A percentile compares a stretch with the other conserved stretches of the same genome.
Conservation (phyloP, 2,329 filamentous ascomycete genomes). For the Aureobasidium namibiae region DNA sequence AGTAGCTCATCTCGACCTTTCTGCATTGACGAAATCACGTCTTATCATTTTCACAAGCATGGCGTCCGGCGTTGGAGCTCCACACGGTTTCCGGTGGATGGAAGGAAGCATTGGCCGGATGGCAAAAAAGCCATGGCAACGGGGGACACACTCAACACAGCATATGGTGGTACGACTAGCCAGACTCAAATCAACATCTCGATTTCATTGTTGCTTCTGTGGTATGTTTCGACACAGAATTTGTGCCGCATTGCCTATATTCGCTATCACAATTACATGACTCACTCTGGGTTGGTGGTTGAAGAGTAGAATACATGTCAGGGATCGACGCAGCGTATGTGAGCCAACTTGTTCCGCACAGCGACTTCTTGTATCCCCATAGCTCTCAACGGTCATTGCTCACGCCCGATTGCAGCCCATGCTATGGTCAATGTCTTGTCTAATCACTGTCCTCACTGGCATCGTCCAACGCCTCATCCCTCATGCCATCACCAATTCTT, state of each 20-base stretch:
- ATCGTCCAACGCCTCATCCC: constrained; percentile 28
- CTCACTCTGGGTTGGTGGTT: not conserved
- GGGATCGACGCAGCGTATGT: not conserved
- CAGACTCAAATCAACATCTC: not conserved
- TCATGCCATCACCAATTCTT: constrained; percentile 46
- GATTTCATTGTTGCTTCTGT: too few species aligned
- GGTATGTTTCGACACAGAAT: not conserved
- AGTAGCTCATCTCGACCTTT: constrained; percentile 14
- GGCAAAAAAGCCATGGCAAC: not conserved
- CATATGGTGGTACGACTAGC: not conserved
- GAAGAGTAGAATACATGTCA: not conserved
- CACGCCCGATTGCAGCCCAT: too few species aligned
- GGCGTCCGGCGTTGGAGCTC: not conserved
- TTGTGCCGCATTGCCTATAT: not conserved
- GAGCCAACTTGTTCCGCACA: not conserved
- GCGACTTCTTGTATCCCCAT: not conserved
- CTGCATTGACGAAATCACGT: constrained; percentile 3
- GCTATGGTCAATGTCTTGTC: not conserved
- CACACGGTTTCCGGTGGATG: not conserved
- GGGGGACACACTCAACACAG: not conserved
- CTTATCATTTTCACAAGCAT: constrained; percentile 3
- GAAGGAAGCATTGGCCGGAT: not conserved
- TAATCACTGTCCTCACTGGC: constrained; percentile 25
- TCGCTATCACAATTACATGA: too few species aligned
- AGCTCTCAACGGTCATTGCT: not conserved